Evolutionary conservation across 768 basidiomycete species (phyloP).

Genomic region (Boletales sp.): DNA sequence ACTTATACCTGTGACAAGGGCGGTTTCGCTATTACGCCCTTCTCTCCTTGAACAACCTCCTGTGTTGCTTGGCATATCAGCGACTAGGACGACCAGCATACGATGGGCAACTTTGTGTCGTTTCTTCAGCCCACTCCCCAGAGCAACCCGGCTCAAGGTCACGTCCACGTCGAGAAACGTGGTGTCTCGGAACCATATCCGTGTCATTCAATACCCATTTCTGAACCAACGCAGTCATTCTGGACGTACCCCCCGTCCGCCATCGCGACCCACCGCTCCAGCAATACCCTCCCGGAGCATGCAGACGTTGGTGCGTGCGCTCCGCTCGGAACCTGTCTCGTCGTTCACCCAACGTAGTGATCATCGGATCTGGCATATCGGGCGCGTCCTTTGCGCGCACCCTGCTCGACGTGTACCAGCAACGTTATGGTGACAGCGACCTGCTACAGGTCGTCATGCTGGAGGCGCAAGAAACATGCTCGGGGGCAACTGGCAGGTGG

Average conservation of each 20-base stretch:
- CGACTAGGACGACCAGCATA: not conserved
- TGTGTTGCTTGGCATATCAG: not conserved
- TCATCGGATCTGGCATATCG: constrained; percentile 56
- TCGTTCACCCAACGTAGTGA: constrained; percentile 24
- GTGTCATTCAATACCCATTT: constrained; percentile 46
- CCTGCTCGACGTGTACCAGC: constrained; percentile 29
- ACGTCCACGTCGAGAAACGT: constrained; percentile 3
- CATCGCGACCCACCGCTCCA: constrained; percentile 33
- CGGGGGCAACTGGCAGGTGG: constrained; percentile 50
- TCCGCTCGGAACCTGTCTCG: not conserved
- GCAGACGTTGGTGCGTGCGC: constrained; percentile 50
- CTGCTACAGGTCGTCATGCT: constrained; percentile 46
- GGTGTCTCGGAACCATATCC: not conserved
- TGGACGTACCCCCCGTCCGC: constrained; percentile 58
- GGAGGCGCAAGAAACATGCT: constrained; percentile 58
- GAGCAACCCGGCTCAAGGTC: not conserved
- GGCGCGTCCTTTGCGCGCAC: constrained; percentile 42
- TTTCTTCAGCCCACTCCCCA: not conserved
- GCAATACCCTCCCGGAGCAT: constrained; percentile 36
- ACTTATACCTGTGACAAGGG: constrained; percentile 13
- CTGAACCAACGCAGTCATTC: constrained; percentile 54
- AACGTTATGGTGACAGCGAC: constrained; percentile 11
- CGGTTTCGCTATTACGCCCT: not conserved
- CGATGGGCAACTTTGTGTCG: constrained; percentile 28
- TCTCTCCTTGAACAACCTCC: not conserved